Evolutionary conservation across 2,329 filamentous ascomycete species (phyloP), one percentile per base, ranked within the genome.

Genomic region (Penicillium sp.): DNA sequence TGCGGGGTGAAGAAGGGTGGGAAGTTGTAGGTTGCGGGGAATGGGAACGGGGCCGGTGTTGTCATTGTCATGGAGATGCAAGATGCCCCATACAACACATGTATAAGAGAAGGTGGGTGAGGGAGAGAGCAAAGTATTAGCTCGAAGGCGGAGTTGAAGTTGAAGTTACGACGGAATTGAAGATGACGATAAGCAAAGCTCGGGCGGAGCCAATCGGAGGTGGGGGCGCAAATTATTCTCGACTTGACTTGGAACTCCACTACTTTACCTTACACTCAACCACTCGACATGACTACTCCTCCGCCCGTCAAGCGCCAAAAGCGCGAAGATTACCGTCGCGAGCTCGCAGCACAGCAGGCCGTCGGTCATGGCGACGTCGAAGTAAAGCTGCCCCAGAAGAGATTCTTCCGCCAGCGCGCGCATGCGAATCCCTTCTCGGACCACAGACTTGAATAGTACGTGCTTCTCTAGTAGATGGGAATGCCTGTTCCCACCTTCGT

Each of bases 341-440:
- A 50, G 54, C 56, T 50, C 42, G 55, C 57, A 41, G 60, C 48
- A 30, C 61, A 56, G 28, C 62, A 61, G 13, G 41, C 53, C 16
- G 57, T 58, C 36, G 63, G 68, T 44, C 62, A 56, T 30, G 58
- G 62, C 27, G 55, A 56, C 31, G 57, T 53, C 30, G 56, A 75
- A 35, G 74, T 83, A 7, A 81, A 84, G 63, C 75, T 96, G 64
- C 94, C 94, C 9, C 87, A 90, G 74, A 99, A 99, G 80, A 92
- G 89, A 76, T 96, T 94, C 76, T 99, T 96, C 72, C 85, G 94
- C 50, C 94, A 99, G 74, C 84, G 94, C 71, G 94, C 94, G 33
- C 94, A 99, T 76, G 94, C 94, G 57, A 99, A 99, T 76, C 92
- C 92, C 6, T 99, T 99, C 75, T 96, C 92, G 2, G 94, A 99